phyloP scores from a whole-genome alignment of 768 basidiomycete genomes.

The Brasilioporus rufonigricans region DNA sequence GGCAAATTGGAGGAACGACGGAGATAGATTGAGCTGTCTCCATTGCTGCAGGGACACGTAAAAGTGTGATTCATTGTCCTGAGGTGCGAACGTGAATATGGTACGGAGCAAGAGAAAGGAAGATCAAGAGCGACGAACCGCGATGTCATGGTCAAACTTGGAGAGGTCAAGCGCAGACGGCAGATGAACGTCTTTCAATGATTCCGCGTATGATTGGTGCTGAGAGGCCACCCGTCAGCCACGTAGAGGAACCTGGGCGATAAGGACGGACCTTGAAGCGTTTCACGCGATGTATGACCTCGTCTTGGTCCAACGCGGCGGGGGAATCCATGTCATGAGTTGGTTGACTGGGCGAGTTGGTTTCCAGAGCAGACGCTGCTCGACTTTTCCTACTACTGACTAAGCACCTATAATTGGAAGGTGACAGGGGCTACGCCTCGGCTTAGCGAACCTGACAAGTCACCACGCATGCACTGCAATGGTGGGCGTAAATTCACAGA shows the following conservation, averaged over 20 bases:
- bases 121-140: constrained; percentile 32
- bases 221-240: constrained; percentile 27
- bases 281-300: constrained; percentile 39
- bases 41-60: constrained; percentile 70
- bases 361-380: too few species aligned
- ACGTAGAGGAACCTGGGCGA: neutral
- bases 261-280: constrained; percentile 46
- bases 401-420: constrained; percentile 11
- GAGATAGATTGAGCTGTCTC: constrained; percentile 77
- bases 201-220: constrained; percentile 73
- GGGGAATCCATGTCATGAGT: constrained; percentile 13
- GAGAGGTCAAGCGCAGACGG: constrained; percentile 59
- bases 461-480: too few species aligned
- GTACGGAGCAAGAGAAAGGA: neutral
- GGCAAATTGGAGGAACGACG: constrained; percentile 71
- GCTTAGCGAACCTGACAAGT: too few species aligned
- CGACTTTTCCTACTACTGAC: neutral
- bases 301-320: constrained; percentile 13
- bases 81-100: neutral
- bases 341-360: too few species aligned
- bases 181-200: constrained; percentile 67
- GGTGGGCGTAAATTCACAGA: neutral
- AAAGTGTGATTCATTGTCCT: constrained; percentile 83
- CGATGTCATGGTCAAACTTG: constrained; percentile 60
- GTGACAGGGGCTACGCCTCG: too few species aligned